Conservation (phyloP, 2,329 filamentous ascomycete genomes). For the Pestalotiopsis sp. region DNA sequence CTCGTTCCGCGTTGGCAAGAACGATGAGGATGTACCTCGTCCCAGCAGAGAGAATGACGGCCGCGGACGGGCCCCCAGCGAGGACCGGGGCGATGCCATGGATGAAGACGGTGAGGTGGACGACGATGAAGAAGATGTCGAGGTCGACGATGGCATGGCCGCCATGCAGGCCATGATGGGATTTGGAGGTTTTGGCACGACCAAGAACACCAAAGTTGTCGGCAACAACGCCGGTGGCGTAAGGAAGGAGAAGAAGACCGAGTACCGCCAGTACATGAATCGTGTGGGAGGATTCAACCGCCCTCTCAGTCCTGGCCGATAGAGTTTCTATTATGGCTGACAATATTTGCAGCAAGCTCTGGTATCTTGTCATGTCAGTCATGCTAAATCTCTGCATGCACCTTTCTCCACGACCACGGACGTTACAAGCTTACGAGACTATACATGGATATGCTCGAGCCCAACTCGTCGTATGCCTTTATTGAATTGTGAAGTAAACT, state of each 20-base stretch:
- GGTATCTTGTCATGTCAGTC: neutral
- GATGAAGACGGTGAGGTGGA: conserved; percentile 33
- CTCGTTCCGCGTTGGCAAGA: conserved; percentile 40
- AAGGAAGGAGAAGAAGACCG: conserved; percentile 88
- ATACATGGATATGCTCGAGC: neutral
- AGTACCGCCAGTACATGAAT: conserved; percentile 98
- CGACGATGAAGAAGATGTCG: conserved; percentile 54
- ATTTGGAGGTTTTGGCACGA: conserved; percentile 82
- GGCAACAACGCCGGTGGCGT: conserved; percentile 86
- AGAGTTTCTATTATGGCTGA: neutral
- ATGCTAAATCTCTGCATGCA: neutral
- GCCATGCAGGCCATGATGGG: conserved; percentile 89
- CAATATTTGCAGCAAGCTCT: neutral
- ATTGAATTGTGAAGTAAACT: no score
- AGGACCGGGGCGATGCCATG: conserved; percentile 27
- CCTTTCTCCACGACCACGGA: neutral
- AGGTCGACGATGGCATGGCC: conserved; percentile 68
- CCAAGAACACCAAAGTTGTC: conserved; percentile 84
- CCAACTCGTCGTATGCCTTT: neutral
- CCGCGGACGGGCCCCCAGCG: conserved; percentile 16
- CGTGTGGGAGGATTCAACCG: conserved; percentile 80
- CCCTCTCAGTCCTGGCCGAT: conserved; percentile 64
- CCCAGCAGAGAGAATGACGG: conserved; percentile 23
- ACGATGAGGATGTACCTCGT: conserved; percentile 30
- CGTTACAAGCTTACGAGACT: neutral